A percentile compares a stretch with the other conserved stretches of the same genome.
Conservation (phyloP, 1,284 basidiomycete genomes). For the Leccinum pachyderme region DNA sequence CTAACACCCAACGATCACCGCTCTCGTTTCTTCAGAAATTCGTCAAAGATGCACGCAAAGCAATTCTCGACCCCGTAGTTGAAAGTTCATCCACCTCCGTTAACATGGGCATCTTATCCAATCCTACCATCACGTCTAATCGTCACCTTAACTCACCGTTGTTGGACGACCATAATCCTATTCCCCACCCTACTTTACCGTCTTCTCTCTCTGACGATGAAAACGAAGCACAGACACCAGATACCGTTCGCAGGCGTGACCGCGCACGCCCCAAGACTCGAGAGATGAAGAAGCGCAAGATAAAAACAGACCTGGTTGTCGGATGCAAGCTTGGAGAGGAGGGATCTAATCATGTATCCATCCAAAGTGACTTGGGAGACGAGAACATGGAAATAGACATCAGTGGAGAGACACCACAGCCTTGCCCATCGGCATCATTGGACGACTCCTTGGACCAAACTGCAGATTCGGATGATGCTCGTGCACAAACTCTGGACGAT, state of each 20-base stretch:
- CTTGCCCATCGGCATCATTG: slow-evolving; percentile 12
- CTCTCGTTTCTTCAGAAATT: slow-evolving; percentile 62
- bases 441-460: slow-evolving; percentile 11
- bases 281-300: slow-evolving; percentile 53
- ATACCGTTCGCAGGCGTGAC: slow-evolving; percentile 38
- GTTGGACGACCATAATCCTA: slow-evolving; percentile 22
- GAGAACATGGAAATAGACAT: slow-evolving; percentile 62
- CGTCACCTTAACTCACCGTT: slow-evolving; percentile 21
- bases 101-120: slow-evolving; percentile 17
- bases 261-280: slow-evolving; percentile 52
- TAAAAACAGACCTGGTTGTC: slow-evolving; percentile 29
- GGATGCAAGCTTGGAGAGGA: slow-evolving; percentile 33
- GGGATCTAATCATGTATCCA: slow-evolving; percentile 42
- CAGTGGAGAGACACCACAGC: slow-evolving; percentile 19
- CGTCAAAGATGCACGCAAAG: slow-evolving; percentile 50
- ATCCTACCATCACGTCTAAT: slow-evolving; percentile 34
- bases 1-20: slow-evolving; percentile 40
- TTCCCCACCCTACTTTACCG: slow-evolving; percentile 18
- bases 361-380: slow-evolving; percentile 55
- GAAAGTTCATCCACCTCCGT: slow-evolving; percentile 33
- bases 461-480: slow-evolving; percentile 15
- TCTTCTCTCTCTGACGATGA: slow-evolving; percentile 42
- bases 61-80: slow-evolving; percentile 62
- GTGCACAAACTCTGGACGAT: slow-evolving; percentile 3
- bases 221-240: slow-evolving; percentile 30